Evolutionary conservation across 106 monocot genomes (phyloP).

Genomic region (Amphibolis antarctica): DNA sequence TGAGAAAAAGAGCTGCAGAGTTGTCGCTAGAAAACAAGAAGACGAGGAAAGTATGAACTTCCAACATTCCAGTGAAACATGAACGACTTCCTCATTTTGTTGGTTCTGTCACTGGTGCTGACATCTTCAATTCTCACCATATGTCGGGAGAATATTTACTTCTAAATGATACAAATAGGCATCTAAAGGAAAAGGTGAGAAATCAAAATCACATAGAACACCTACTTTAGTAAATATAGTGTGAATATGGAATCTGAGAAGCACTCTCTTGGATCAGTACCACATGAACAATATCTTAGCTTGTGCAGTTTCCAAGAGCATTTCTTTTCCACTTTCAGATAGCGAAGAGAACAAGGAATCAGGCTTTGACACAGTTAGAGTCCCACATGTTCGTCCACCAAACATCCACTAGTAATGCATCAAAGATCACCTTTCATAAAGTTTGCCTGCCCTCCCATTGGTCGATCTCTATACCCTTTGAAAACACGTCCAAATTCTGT

Average conservation of each 20-base stretch:
- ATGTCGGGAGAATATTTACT: constrained; percentile 36
- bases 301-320: neutral
- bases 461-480: neutral
- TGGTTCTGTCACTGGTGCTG: neutral
- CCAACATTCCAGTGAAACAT: neutral
- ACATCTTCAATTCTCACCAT: neutral
- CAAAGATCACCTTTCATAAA: constrained; percentile 5
- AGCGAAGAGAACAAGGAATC: neutral
- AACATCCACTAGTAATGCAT: neutral
- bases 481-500: neutral
- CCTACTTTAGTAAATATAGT: too few relatives aligned
- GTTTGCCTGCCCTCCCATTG: neutral
- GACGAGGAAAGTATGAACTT: constrained; percentile 43
- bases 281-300: too few relatives aligned
- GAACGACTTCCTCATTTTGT: neutral
- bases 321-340: neutral
- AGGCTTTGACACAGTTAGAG: neutral
- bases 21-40: constrained; percentile 52
- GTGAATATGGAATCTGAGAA: neutral
- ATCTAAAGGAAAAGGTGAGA: constrained; percentile 47
- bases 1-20: constrained; percentile 47
- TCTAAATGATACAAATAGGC: constrained; percentile 43
- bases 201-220: neutral
- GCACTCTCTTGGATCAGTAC: too few relatives aligned
- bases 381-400: neutral